These are phyloP conservation scores for Calonectria pteridis DNA, from an alignment of 2,329 filamentous ascomycete genomes.

Conservation along the genomic window DNA sequence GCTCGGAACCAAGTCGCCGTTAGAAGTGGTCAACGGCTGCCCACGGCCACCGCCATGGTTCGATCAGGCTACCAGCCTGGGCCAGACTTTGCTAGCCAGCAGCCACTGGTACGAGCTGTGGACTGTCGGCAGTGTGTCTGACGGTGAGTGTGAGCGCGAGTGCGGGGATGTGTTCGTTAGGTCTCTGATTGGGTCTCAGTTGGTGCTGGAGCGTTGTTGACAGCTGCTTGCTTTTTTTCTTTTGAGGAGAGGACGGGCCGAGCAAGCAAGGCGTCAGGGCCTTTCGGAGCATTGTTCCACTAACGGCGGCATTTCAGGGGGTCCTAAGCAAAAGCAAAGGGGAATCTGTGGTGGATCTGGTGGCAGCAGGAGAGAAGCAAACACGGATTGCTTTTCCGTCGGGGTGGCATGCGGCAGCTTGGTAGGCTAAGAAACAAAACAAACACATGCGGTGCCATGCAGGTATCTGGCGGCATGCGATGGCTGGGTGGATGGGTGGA, in stretches of 20 bases:
- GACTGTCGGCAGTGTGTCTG: background rate
- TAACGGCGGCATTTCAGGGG: background rate
- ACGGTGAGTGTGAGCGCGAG: background rate
- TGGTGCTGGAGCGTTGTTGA: background rate
- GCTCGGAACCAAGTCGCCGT: slow-evolving; percentile 8
- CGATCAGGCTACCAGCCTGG: slow-evolving; percentile 11
- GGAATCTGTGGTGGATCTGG: background rate
- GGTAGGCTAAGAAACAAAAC: background rate
- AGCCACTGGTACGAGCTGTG: slow-evolving; percentile 3
- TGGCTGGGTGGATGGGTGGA: background rate
- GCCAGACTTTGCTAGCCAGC: slow-evolving; percentile 16
- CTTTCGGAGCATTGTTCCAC: background rate
- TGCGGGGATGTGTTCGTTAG: background rate
- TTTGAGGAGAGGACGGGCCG: background rate
- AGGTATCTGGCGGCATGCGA: background rate
- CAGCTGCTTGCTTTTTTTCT: slow-evolving; percentile 16
- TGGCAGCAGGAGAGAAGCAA: background rate
- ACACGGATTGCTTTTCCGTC: background rate
- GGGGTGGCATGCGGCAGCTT: background rate
- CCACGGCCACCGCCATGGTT: slow-evolving; percentile 4
- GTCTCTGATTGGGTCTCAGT: background rate
- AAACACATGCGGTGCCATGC: background rate
- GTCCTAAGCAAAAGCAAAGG: background rate
- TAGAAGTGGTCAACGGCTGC: slow-evolving; percentile 2
- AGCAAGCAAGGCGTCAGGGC: background rate